These are phyloP conservation scores for Acanthochlamys bracteata DNA, from an alignment of 106 monocot species.

Conservation along the genomic window DNA sequence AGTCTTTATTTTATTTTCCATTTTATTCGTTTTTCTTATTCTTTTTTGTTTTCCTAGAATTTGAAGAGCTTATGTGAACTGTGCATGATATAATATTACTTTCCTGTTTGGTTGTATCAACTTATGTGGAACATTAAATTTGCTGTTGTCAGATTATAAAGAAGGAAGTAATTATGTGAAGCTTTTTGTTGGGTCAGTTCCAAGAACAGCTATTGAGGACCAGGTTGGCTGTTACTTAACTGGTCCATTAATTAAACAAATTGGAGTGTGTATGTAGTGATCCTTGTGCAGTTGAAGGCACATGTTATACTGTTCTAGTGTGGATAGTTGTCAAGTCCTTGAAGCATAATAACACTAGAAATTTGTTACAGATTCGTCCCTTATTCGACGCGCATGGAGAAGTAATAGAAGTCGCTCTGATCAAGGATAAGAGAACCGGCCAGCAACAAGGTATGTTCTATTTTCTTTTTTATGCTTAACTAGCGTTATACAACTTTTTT, in stretches of 20 bases:
- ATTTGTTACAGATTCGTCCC: conserved; percentile 62
- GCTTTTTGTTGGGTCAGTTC: conserved; percentile 95
- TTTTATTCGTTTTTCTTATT: too few relatives aligned
- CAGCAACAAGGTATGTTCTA: conserved; percentile 77
- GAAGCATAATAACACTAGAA: background rate
- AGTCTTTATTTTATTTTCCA: too few relatives aligned
- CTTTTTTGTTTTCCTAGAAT: background rate
- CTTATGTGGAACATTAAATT: background rate
- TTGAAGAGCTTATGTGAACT: background rate
- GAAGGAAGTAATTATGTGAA: conserved; percentile 61
- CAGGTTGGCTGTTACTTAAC: conserved; percentile 49
- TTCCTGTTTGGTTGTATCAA: too few relatives aligned
- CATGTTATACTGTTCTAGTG: background rate
- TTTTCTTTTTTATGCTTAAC: conserved; percentile 7
- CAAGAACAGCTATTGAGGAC: conserved; percentile 84
- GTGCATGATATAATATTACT: background rate
- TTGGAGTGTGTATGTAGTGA: too few relatives aligned
- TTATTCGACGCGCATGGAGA: conserved; percentile 96
- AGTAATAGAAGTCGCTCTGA: conserved; percentile 94
- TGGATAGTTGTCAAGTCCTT: background rate
- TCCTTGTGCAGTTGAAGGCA: background rate
- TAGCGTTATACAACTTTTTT: conserved; percentile 16
- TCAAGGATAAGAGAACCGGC: conserved; percentile 86
- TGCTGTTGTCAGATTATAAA: conserved; percentile 28
- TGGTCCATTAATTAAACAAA: background rate